Evolutionary conservation across 352 stramenopile genomes (phyloP), one percentile per base, ranked within the genome.

Genomic region (Pythium apleroticum): DNA sequence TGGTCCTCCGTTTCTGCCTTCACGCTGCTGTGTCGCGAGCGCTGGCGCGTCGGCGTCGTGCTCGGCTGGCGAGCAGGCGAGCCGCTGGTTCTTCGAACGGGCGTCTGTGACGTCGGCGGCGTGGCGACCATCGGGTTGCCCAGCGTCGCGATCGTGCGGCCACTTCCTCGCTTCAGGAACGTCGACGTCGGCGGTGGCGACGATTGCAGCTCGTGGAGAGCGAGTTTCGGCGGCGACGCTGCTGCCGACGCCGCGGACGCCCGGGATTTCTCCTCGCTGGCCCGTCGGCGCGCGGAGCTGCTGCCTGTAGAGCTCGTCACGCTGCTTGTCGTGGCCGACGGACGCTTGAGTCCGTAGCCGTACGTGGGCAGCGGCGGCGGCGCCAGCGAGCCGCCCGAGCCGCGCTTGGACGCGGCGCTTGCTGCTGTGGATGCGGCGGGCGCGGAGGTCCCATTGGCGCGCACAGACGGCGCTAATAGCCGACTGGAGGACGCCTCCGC

Each of bases 131-230:
- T n/a, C 1, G 50, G 46, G 22, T 46, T 63, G 19, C 57, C 64
- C 19, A 62, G 41, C 57, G 64, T 71, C 28, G 64, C 64, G 52
- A 71, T 71, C 56, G 64, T 71, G 33, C 52, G 50, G 35, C 64
- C 64, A 39, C 52, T 66, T 30, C 64, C 64, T 27, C 64, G 64
- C 19, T 33, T 41, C 24, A 71, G 25, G 24, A 55, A 71, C 49
- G 52, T 49, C 20, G 64, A 20, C 19, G 57, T 41, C 2, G 64
- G 2, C n/a, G 55, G 31, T n/a, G 33, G 22, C n/a, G 46, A 6
- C 12, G 54, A 14, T 30, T 52, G 56, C 8, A 70, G 56, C 41
- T 70, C 63, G 24, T 70, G 39, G 30, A 64, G 55, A 30, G 63
- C 63, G 48, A 64, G 63, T 45, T 22, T 49, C 12, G 62, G 62